Conservation (phyloP, 2,329 filamentous ascomycete species). For the Venturia asperata region DNA sequence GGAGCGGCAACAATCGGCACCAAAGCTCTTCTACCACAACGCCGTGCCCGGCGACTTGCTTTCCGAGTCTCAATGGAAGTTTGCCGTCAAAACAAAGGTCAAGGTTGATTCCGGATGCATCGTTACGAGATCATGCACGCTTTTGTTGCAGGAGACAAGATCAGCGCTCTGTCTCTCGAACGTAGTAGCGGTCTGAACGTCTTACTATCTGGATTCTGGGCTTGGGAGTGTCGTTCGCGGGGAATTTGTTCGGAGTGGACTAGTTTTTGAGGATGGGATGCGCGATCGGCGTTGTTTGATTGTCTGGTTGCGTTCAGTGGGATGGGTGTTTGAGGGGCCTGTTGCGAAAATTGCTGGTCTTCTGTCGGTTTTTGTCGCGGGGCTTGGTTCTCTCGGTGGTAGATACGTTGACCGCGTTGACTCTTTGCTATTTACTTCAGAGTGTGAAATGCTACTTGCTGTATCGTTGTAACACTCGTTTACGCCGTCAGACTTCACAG, state of each 20-base stretch:
- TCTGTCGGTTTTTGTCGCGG: not conserved
- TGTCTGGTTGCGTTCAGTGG: slow-evolving; percentile 5
- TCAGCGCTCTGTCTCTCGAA: not conserved
- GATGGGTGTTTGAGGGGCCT: not conserved
- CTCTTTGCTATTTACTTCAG: not conserved
- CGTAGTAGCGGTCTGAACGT: slow-evolving; percentile 5
- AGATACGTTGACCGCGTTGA: not conserved
- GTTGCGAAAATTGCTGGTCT: slow-evolving; percentile 5
- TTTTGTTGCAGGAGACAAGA: not conserved
- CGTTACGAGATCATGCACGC: slow-evolving; percentile 3
- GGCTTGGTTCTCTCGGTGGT: not conserved
- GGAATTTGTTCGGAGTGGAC: not conserved
- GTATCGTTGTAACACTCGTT: slow-evolving; percentile 12
- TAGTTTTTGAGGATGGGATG: not conserved
- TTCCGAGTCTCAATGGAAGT: slow-evolving; percentile 1
- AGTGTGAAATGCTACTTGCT: not conserved
- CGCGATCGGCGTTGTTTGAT: not conserved
- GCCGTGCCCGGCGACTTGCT: not conserved
- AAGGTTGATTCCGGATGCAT: not conserved
- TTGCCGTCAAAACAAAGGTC: not conserved
- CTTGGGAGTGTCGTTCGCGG: not conserved
- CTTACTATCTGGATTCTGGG: not conserved
- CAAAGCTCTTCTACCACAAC: slow-evolving; percentile 10
- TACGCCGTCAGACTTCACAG: not conserved
- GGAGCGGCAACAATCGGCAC: slow-evolving; percentile 11